phyloP scores from a whole-genome alignment of 805 yeast species.

The Zygosaccharomyces gambellarensis region DNA sequence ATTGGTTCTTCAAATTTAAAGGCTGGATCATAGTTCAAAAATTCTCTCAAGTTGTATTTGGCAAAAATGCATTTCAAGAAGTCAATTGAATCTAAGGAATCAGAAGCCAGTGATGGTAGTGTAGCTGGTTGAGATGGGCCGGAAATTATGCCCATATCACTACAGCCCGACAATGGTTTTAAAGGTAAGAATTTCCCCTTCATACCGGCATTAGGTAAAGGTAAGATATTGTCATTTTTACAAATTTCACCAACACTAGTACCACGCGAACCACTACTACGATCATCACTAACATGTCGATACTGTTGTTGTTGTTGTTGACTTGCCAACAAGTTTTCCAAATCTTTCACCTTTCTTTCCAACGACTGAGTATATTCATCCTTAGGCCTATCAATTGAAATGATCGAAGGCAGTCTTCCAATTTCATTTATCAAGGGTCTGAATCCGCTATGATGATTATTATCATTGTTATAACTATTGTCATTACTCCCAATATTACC shows the following conservation, averaged over 20 bases:
- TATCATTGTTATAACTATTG: neutral
- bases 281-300: neutral
- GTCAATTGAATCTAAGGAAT: conserved; percentile 38
- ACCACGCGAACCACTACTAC: neutral
- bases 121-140: neutral
- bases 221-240: conserved; percentile 9
- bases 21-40: conserved; percentile 46
- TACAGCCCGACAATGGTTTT: neutral
- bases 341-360: conserved; percentile 49
- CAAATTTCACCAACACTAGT: conserved; percentile 18
- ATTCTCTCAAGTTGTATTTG: conserved; percentile 44
- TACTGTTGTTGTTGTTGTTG: neutral
- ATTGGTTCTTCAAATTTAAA: conserved; percentile 47
- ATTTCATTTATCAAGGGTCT: neutral
- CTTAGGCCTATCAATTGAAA: conserved; percentile 29
- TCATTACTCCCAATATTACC: neutral
- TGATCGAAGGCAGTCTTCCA: neutral
- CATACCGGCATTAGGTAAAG: conserved; percentile 5
- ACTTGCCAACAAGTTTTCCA: conserved; percentile 41
- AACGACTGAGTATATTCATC: conserved; percentile 55
- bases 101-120: conserved; percentile 25
- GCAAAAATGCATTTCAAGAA: conserved; percentile 40
- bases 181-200: conserved; percentile 4
- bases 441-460: neutral
- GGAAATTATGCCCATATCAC: neutral